Evolutionary conservation across 345 rosid species (phyloP).

Genomic region (Atalantia buxifolia): DNA sequence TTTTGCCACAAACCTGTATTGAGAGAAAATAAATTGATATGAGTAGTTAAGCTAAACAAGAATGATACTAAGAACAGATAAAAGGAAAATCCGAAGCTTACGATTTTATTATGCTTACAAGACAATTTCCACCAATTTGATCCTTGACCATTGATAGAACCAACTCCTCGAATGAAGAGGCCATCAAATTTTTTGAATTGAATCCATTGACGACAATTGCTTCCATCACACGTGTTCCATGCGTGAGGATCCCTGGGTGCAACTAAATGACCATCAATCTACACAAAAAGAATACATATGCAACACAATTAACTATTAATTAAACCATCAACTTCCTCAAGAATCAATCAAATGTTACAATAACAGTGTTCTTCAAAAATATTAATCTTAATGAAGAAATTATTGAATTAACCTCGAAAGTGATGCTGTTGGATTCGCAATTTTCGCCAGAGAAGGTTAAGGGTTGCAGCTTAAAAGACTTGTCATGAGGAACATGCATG

Average conservation of each 20-base stretch:
- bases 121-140: conserved; percentile 41
- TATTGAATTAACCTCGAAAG: conserved; percentile 20
- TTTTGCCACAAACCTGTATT: conserved; percentile 32
- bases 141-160: conserved; percentile 48
- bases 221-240: conserved; percentile 29
- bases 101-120: conserved; percentile 23
- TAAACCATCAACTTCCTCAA: background rate
- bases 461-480: conserved; percentile 33
- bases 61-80: background rate
- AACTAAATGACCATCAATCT: conserved; percentile 35
- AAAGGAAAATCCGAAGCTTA: background rate
- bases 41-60: background rate
- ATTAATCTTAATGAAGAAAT: background rate
- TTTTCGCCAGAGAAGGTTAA: conserved; percentile 26
- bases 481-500: conserved; percentile 28
- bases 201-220: conserved; percentile 31
- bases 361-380: no score
- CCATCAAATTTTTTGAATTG: conserved; percentile 33
- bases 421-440: conserved; percentile 28
- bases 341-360: background rate
- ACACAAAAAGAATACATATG: background rate
- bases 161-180: conserved; percentile 36
- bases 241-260: conserved; percentile 35
- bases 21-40: background rate
- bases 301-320: no score